Conservation (phyloP, 305 asterid genomes). For the Fraxinus dipetala region DNA sequence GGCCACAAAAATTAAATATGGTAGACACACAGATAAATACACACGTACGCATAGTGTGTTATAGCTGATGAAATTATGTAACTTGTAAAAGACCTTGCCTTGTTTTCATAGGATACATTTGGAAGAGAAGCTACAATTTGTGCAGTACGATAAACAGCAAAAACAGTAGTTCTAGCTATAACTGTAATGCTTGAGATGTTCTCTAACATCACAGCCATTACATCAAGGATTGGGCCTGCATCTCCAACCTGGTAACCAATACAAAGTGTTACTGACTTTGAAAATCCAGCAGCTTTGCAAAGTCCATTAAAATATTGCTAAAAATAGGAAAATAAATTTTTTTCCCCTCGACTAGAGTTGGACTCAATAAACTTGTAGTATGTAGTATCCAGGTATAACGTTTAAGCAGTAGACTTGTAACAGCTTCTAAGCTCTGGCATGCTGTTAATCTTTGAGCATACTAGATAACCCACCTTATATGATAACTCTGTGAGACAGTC, state of each 20-base stretch:
- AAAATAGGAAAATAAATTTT: not conserved
- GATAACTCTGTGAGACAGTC: constrained; percentile 81
- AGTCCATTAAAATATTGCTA: not conserved
- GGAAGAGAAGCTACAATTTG: constrained; percentile 73
- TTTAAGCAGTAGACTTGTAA: not conserved
- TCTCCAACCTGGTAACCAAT: constrained; percentile 66
- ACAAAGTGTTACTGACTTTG: constrained; percentile 15
- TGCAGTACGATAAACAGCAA: constrained; percentile 69
- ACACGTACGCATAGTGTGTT: constrained; percentile 13
- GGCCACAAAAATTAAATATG: constrained; percentile 2
- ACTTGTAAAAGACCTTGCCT: constrained; percentile 38
- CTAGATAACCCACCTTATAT: constrained; percentile 56
- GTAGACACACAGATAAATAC: not conserved
- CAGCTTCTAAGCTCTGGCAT: not conserved
- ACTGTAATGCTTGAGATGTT: constrained; percentile 65
- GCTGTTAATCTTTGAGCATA: constrained; percentile 1
- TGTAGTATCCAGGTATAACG: not conserved
- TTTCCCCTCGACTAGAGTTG: not conserved
- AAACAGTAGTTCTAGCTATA: constrained; percentile 64
- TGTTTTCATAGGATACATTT: constrained; percentile 53
- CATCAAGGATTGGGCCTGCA: constrained; percentile 77
- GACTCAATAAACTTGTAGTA: not conserved
- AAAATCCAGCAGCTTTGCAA: not conserved
- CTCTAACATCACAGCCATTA: constrained; percentile 81
- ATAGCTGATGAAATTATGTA: constrained; percentile 5